A percentile compares a stretch with the other conserved stretches of the same genome.
Evolutionary conservation across 208 protist species (phyloP).

Genomic region (Entamoeba histolytica): DNA sequence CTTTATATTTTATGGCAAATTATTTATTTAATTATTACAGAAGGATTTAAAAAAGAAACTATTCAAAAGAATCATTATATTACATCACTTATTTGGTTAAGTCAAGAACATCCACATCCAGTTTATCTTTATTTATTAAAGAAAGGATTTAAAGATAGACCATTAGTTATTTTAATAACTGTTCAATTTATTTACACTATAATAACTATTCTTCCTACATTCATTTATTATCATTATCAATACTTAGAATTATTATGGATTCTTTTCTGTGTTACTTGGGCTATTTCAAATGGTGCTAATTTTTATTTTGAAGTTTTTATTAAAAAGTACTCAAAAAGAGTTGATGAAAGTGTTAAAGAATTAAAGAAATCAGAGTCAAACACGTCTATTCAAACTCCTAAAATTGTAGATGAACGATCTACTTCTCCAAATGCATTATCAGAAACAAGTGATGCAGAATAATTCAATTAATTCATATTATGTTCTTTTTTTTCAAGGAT

Average conservation of each 20-base stretch:
- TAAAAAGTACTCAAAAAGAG: neutral
- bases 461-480: too few relatives aligned
- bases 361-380: neutral
- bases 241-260: neutral
- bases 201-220: neutral
- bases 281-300: neutral
- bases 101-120: neutral
- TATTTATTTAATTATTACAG: neutral
- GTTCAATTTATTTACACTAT: neutral
- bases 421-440: too few relatives aligned
- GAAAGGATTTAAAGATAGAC: neutral
- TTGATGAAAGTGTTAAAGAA: neutral
- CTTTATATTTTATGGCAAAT: conserved; percentile 2
- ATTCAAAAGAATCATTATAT: neutral
- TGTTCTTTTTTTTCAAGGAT: too few relatives aligned
- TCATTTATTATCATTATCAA: neutral
- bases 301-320: neutral
- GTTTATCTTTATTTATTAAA: neutral
- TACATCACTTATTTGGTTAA: neutral
- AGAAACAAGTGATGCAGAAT: too few relatives aligned
- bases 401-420: too few relatives aligned
- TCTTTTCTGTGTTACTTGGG: neutral
- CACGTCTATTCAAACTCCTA: too few relatives aligned
- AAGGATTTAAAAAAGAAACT: neutral
- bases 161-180: neutral